These are phyloP conservation scores for Fraxinus quadrangulata DNA, from an alignment of 257 asterid species.

Conservation along the genomic window DNA sequence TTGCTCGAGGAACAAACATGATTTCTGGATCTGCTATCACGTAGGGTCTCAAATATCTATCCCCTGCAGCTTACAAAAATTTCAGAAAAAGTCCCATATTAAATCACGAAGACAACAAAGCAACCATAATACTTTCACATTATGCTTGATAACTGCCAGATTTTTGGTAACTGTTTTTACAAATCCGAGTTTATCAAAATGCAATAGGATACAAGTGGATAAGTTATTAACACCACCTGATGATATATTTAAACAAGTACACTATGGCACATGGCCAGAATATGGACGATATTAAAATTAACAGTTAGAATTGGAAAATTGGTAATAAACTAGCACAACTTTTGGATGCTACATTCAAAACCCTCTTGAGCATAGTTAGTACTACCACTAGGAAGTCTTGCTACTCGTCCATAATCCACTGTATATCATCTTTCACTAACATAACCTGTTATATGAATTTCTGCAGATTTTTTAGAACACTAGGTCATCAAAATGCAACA, in stretches of 20 bases:
- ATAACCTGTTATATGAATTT: not conserved
- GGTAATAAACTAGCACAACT: not conserved
- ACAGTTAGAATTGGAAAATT: not conserved
- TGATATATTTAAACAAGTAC: too few relatives aligned
- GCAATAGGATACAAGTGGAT: not conserved
- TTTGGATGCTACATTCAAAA: not conserved
- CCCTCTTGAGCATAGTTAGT: not conserved
- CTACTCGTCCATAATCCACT: not conserved
- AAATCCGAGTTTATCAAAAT: not conserved
- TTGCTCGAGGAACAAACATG: constrained; percentile 50
- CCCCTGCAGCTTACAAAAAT: constrained; percentile 47
- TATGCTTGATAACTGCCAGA: not conserved
- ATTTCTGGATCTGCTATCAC: constrained; percentile 72
- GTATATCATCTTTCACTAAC: not conserved
- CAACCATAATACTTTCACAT: not conserved
- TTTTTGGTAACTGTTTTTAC: not conserved
- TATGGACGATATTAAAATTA: not conserved
- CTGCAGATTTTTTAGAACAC: not conserved
- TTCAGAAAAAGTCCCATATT: not conserved
- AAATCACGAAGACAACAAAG: not conserved
- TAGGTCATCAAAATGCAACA: not conserved
- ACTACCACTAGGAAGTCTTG: not conserved
- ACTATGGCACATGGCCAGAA: not conserved
- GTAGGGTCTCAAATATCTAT: constrained; percentile 66
- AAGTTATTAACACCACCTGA: not conserved